Evolutionary conservation across 768 basidiomycete species (phyloP).

Genomic region (Psilocybe tampanensis): DNA sequence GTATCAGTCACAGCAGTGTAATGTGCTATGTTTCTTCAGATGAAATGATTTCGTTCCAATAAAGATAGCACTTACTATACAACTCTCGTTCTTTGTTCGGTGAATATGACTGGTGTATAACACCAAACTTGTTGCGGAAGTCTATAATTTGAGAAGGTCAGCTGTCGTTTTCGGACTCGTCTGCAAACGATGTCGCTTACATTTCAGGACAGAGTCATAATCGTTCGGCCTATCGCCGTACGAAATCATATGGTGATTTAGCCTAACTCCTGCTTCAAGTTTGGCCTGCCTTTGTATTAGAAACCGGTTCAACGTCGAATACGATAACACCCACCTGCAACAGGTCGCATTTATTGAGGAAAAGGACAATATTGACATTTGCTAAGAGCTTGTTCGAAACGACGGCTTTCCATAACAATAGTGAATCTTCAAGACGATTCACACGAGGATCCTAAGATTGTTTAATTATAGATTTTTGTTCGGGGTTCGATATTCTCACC

Average conservation of each 20-base stretch:
- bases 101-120: constrained; percentile 65
- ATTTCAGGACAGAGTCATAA: constrained; percentile 74
- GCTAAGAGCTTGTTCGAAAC: constrained; percentile 74
- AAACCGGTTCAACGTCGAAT: constrained; percentile 3
- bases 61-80: constrained; percentile 52
- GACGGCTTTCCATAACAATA: constrained; percentile 73
- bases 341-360: constrained; percentile 82
- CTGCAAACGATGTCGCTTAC: constrained; percentile 40
- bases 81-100: constrained; percentile 74
- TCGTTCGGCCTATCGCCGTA: constrained; percentile 82
- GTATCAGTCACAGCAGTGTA: constrained; percentile 85
- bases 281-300: constrained; percentile 51
- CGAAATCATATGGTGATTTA: constrained; percentile 67
- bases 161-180: background rate
- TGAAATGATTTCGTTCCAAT: background rate
- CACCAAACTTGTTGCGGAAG: constrained; percentile 73
- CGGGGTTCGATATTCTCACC: constrained; percentile 40
- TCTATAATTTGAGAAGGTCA: constrained; percentile 42
- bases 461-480: constrained; percentile 2
- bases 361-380: constrained; percentile 78
- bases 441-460: constrained; percentile 62
- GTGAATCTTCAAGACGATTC: constrained; percentile 80
- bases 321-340: constrained; percentile 50
- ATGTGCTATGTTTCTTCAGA: constrained; percentile 53
- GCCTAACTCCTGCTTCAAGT: constrained; percentile 72